phyloP scores from a whole-genome alignment of 345 rosid genomes.

The Mangifera indica region DNA sequence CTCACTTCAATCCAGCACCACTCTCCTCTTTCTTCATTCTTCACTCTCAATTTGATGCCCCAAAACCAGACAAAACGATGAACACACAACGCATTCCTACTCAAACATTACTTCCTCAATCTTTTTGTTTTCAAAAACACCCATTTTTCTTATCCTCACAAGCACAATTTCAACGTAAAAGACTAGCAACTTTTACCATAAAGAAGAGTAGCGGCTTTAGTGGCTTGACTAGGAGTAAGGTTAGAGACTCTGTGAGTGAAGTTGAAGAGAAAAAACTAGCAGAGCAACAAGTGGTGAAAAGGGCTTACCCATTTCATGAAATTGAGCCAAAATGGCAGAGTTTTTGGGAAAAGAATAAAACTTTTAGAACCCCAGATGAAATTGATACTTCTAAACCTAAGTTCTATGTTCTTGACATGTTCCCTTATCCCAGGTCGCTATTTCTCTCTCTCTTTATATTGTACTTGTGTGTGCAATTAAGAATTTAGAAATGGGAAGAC shows the following conservation, averaged over 20 bases:
- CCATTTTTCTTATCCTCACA: conserved; percentile 7
- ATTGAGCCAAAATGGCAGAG: conserved; percentile 95
- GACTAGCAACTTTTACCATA: not conserved
- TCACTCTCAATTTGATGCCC: not conserved
- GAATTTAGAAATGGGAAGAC: not conserved
- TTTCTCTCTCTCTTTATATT: not conserved
- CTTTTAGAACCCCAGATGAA: conserved; percentile 82
- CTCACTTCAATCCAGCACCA: not conserved
- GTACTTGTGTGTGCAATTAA: not conserved
- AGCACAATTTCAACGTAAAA: conserved; percentile 22
- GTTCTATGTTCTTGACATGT: conserved; percentile 97
- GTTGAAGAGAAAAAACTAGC: conserved; percentile 28
- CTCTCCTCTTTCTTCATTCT: not conserved
- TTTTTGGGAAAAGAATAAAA: conserved; percentile 70
- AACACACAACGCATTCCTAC: conserved; percentile 27
- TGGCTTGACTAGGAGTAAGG: not conserved
- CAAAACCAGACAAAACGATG: conserved; percentile 20
- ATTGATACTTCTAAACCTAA: conserved; percentile 81
- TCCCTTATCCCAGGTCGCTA: conserved; percentile 93
- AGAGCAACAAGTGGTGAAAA: conserved; percentile 36
- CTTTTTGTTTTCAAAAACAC: conserved; percentile 23
- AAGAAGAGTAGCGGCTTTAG: conserved; percentile 10
- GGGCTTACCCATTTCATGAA: conserved; percentile 81
- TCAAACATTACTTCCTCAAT: conserved; percentile 28
- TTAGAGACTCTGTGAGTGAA: conserved; percentile 13